Base-by-base conservation (phyloP, 345 rosid genomes). In the Anastatica hierochuntica region DNA sequence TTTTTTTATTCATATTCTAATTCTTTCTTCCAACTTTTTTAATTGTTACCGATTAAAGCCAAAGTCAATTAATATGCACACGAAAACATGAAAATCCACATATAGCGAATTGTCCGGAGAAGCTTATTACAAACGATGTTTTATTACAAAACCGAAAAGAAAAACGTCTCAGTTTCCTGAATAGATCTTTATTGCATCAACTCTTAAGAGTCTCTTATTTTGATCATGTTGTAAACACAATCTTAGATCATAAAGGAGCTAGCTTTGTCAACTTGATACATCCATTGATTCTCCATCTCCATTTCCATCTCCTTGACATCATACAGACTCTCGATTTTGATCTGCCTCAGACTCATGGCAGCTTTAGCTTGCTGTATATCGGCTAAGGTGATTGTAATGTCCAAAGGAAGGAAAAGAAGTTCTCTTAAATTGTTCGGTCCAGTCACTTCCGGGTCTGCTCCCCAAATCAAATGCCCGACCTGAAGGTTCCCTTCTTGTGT, bases 381-480 rank as follows among this genome's bases (percentile, higher is more conserved):
- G 26, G 34, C 53, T 29, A 66, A 43, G 19, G 4, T 27, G 35
- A 44, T 1, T 21, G 49, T 15, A 30, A 8, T 15, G 26, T 67
- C 67, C 8, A 30, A 17, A 42, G 73, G 69, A 50, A 49, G 63
- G 23, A 57, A 21, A 13, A 55, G 49, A 40, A 69, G 64, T 42
- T 69, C 73, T 9, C 56, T 50, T 7, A 69, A 38, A 50, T 69
- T 69, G 39, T 30, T 57, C 7, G 73, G 73, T 45, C 65, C 60
- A 24, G 51, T n/a, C 10, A 69, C 69, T 50, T 11, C 50, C 0
- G 51, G 35, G 23, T 62, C 68, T 10, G 69, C 49, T 19, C 69
- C 60, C 69, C 69, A 69, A 1, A 69, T 42, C 50, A 63, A 38
- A 40, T 69, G 65, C 0, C 36, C 60, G 1, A 57, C 53, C 13